Percentiles rank a stretch among this genome's conserved stretches.
Evolutionary conservation across 2,329 filamentous ascomycete genomes (phyloP).

Genomic region (Cladosporium sp.): DNA sequence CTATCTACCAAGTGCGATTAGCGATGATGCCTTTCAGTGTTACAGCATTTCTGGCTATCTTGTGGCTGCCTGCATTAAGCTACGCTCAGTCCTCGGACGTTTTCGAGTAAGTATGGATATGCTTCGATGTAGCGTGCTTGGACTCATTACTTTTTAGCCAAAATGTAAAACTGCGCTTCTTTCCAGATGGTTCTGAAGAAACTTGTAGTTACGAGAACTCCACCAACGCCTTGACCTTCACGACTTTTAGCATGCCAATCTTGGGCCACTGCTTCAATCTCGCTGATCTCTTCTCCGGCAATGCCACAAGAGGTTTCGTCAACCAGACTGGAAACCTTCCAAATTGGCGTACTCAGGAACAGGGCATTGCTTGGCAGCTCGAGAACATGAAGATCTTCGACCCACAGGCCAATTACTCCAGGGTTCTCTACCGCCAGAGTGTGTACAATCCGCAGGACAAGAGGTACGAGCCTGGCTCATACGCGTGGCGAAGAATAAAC

Average conservation of each 20-base stretch:
- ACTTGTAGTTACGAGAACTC: neutral
- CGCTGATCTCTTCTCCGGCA: conserved; percentile 1
- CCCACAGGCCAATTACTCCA: conserved; percentile 4
- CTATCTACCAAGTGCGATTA: neutral
- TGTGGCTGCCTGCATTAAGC: neutral
- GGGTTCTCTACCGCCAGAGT: conserved; percentile 1
- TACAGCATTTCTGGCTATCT: neutral
- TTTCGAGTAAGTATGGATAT: neutral
- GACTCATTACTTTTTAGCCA: neutral
- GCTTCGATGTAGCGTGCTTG: no score
- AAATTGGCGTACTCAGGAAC: neutral
- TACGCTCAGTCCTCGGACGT: neutral
- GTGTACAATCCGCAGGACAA: neutral
- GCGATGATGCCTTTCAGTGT: neutral
- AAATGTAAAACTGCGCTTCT: conserved; percentile 5
- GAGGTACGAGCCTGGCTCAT: neutral
- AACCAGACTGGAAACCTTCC: neutral
- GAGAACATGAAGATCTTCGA: neutral
- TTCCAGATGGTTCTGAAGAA: neutral
- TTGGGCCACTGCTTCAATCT: conserved; percentile 8
- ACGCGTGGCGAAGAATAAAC: neutral
- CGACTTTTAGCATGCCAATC: neutral
- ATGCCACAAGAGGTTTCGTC: conserved; percentile 6
- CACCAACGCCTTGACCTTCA: conserved; percentile 7
- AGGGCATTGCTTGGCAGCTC: neutral